A percentile compares a stretch with the other conserved stretches of the same genome.
Conservation (phyloP, 1,284 basidiomycete genomes). For the Fomitopsis schrenkii region DNA sequence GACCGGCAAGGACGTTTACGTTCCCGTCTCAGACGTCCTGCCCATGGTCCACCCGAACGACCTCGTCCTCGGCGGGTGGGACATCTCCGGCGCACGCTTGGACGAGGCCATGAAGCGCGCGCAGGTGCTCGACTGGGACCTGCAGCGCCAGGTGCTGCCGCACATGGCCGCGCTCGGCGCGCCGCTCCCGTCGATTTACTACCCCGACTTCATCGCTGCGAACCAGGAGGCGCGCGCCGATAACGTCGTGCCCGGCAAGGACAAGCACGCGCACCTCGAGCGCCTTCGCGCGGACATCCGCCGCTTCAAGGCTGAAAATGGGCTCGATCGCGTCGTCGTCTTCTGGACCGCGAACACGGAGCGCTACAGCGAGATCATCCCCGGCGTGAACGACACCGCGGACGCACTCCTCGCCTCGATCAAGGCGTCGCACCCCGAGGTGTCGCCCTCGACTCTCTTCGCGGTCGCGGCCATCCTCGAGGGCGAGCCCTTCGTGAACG, state of each 20-base stretch:
- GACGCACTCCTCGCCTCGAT: constrained; percentile 85
- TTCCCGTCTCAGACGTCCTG: constrained; percentile 90
- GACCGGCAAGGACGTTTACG: constrained; percentile 89
- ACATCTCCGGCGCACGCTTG: constrained; percentile 84
- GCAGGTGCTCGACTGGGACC: constrained; percentile 93
- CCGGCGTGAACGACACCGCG: constrained; percentile 95
- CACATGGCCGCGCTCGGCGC: constrained; percentile 79
- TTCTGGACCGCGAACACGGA: constrained; percentile 99
- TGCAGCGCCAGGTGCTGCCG: constrained; percentile 92
- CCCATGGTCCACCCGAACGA: constrained; percentile 99
- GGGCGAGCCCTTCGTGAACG: constrained; percentile 94
- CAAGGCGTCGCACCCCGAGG: constrained; percentile 83
- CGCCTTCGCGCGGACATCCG: constrained; percentile 92
- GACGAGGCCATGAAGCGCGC: constrained; percentile 94
- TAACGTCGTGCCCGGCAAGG: constrained; percentile 81
- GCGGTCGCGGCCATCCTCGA: constrained; percentile 96
- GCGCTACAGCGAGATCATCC: constrained; percentile 93
- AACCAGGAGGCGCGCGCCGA: constrained; percentile 97
- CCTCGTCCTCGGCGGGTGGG: constrained; percentile 97
- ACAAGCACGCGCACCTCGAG: constrained; percentile 93
- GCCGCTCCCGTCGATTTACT: constrained; percentile 95
- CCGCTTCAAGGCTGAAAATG: constrained; percentile 84
- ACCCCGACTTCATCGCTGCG: constrained; percentile 94
- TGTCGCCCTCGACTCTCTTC: constrained; percentile 94
- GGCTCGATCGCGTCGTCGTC: constrained; percentile 84